A percentile compares a stretch with the other conserved stretches of the same genome.
Conservation (phyloP, 75 land plant genomes). For the Pseudotsuga menziesii region DNA sequence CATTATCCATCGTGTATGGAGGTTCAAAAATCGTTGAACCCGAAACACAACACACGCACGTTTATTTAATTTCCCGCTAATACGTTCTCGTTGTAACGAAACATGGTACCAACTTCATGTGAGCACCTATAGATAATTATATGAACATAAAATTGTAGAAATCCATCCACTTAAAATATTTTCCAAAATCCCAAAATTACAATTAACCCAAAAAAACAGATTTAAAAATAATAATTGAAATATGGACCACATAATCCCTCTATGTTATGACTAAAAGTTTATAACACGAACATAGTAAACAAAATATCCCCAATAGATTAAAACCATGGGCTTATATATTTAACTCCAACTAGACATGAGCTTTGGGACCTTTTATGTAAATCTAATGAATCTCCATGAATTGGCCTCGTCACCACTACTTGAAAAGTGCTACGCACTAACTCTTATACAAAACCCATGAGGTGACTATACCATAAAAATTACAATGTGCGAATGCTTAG, state of each 20-base stretch:
- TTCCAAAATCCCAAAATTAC: background rate
- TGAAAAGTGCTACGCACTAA: background rate
- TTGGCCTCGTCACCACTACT: background rate
- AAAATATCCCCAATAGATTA: too few relatives aligned
- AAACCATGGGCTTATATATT: too few relatives aligned
- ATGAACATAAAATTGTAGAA: background rate
- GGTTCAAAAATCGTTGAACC: too few relatives aligned
- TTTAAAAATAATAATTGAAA: background rate
- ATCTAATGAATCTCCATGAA: background rate
- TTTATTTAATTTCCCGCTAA: too few relatives aligned
- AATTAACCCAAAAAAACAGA: background rate
- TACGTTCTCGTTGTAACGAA: too few relatives aligned
- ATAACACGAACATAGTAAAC: too few relatives aligned
- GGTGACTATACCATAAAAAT: conserved; percentile 4
- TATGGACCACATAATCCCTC: background rate
- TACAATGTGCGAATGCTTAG: conserved; percentile 76
- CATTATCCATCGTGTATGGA: too few relatives aligned
- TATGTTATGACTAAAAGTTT: background rate
- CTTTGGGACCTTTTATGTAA: too few relatives aligned
- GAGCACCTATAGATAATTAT: too few relatives aligned
- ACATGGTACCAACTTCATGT: too few relatives aligned
- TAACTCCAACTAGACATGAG: too few relatives aligned
- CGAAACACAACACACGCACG: too few relatives aligned
- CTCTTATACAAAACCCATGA: background rate
- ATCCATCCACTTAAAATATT: background rate